Base-by-base conservation (phyloP, 805 yeast genomes). In the Lachancea nothofagi region DNA sequence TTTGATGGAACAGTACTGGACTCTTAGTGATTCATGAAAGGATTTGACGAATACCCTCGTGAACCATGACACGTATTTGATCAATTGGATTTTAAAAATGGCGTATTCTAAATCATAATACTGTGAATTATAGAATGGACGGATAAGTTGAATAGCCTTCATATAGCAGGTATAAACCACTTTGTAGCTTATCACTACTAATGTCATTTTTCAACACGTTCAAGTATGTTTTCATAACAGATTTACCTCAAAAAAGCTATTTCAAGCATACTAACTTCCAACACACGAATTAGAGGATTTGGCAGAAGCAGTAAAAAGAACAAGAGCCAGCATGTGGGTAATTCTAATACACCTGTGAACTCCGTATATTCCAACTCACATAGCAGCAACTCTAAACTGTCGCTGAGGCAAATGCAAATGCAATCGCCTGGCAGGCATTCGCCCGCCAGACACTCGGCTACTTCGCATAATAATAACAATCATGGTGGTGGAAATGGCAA, bases 291-390 rank as follows among this genome's bases (percentile, higher is more conserved):
- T 42, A 72, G 78, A 56, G 80, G 83, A 7, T 75, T 78, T 47
- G 80, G 83, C n/a, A 70, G 83, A 53, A 65, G 65, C 41, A 67
- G 73, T 12, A 71, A 72, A 42, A 71, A 71, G 55, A 69, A 58
- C 46, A 70, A 71, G 53, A 65, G 64, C 25, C 56, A 54, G 29
- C 56, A 55, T 28, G 35, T 36, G 19, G 43, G 38, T 4, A 44
- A 39, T 15, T 47, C 54, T 3, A 36, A 54, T 10, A 43, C 55
- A 14, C 53, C 51, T 8, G 44, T 49, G 19, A 50, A 48, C 31
- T 41, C 52, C 5, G 43, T 59, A 19, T 65, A 62, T 38, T 70
- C 62, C 41, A 69, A 60, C 45, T 69, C 47, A 40, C 62, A 57
- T 22, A 57, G 59, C 33, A 72, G 72, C 45, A 70, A 67, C 8